Percentiles rank a stretch among this genome's conserved stretches.
These are phyloP conservation scores for Cicer pinnatifidum DNA, from an alignment of 306 rosid genomes.

Conservation along the genomic window DNA sequence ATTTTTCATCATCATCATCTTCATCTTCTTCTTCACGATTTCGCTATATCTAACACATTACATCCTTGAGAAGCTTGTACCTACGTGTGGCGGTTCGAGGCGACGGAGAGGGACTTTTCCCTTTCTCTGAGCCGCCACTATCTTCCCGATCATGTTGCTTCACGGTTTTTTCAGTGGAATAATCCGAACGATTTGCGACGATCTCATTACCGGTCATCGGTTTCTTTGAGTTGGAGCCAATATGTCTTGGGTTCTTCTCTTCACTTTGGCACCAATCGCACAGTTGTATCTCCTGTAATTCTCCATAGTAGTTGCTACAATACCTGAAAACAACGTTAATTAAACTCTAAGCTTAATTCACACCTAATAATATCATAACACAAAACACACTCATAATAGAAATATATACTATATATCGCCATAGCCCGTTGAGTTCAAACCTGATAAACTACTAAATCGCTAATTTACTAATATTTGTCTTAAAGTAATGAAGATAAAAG, in stretches of 20 bases:
- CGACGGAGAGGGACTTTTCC: conserved; percentile 63
- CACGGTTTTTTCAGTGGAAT: conserved; percentile 64
- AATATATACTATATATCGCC: neutral
- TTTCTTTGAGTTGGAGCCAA: conserved; percentile 52
- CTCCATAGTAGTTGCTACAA: conserved; percentile 89
- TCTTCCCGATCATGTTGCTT: conserved; percentile 68
- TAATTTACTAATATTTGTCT: too few species aligned
- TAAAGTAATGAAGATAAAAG: too few species aligned
- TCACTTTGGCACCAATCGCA: conserved; percentile 97
- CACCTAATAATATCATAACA: conserved; percentile 14
- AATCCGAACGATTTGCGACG: conserved; percentile 65
- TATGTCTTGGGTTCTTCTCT: conserved; percentile 57
- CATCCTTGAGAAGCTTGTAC: conserved; percentile 99
- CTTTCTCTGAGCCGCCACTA: conserved; percentile 53
- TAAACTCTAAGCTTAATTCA: conserved; percentile 20
- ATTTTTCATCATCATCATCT: neutral
- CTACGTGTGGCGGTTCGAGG: conserved; percentile 84
- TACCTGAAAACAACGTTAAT: conserved; percentile 53
- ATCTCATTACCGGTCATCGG: conserved; percentile 41
- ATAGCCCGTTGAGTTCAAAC: too few species aligned
- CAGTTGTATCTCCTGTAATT: conserved; percentile 67
- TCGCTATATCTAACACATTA: conserved; percentile 67
- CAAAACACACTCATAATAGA: neutral
- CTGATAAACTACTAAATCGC: too few species aligned
- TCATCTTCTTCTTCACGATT: conserved; percentile 21